phyloP scores from a whole-genome alignment of 176 grass and related monocot genomes.

The Tuctoria greenei region DNA sequence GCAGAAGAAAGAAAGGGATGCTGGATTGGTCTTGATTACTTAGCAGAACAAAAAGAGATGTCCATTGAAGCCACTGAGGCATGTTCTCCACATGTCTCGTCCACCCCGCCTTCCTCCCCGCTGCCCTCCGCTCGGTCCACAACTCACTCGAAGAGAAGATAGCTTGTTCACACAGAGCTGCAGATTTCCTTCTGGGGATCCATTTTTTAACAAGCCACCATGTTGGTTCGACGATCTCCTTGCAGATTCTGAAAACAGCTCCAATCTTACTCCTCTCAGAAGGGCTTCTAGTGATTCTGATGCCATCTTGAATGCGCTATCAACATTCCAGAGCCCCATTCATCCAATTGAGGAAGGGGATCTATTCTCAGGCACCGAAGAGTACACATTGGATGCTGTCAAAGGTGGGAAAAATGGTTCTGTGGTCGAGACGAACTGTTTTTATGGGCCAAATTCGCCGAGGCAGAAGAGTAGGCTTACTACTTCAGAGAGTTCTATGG shows the following conservation, averaged over 20 bases:
- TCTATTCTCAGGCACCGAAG: slow-evolving; percentile 24
- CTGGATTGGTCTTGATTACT: slow-evolving; percentile 21
- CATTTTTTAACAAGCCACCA: slow-evolving; percentile 48
- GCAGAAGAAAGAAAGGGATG: slow-evolving; percentile 38
- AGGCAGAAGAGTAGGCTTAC: slow-evolving; percentile 72
- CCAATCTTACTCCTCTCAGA: slow-evolving; percentile 52
- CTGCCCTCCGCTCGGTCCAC: slow-evolving; percentile 56
- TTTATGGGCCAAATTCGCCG: slow-evolving; percentile 91
- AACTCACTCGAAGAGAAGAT: slow-evolving; percentile 51
- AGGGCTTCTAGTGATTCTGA: slow-evolving; percentile 87
- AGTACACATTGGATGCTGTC: slow-evolving; percentile 12
- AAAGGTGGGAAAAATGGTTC: slow-evolving; percentile 29
- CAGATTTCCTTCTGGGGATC: slow-evolving; percentile 51
- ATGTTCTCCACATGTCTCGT: slow-evolving; percentile 61
- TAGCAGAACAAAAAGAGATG: slow-evolving; percentile 29
- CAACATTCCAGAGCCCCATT: slow-evolving; percentile 37
- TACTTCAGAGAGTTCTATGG: slow-evolving; percentile 75
- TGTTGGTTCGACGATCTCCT: slow-evolving; percentile 88
- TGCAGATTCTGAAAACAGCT: slow-evolving; percentile 43
- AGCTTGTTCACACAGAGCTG: slow-evolving; percentile 51
- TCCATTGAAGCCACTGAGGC: background rate
- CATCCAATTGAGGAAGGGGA: slow-evolving; percentile 49
- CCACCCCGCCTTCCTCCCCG: slow-evolving; percentile 79
- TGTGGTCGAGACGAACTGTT: slow-evolving; percentile 58
- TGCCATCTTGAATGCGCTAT: slow-evolving; percentile 57